phyloP scores from a whole-genome alignment of 23 red algal genomes.

The Gracilaria caudata region DNA sequence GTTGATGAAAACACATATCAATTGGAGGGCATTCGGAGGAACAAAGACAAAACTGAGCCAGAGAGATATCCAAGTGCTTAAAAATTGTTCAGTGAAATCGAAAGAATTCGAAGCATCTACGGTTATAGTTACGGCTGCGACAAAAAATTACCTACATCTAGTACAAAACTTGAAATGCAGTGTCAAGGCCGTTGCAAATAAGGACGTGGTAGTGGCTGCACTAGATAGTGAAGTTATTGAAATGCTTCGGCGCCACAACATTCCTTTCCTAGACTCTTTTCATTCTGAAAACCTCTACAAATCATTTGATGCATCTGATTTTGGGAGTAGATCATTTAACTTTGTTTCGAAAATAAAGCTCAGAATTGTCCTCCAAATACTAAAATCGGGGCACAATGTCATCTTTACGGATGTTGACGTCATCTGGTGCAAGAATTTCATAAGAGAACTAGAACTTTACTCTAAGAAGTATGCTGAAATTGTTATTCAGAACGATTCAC shows the following conservation, averaged over 20 bases:
- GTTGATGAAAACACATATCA: too few relatives aligned
- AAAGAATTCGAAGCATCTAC: background rate
- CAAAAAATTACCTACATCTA: background rate
- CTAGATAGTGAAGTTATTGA: background rate
- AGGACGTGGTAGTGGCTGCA: background rate
- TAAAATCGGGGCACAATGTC: background rate
- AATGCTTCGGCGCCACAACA: background rate
- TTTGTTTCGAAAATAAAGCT: slow-evolving; percentile 11
- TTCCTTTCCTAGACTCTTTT: background rate
- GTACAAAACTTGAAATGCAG: background rate
- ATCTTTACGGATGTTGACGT: background rate
- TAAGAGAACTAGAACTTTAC: background rate
- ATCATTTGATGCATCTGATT: background rate
- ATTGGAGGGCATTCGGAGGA: too few relatives aligned
- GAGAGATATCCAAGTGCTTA: background rate
- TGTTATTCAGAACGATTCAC: slow-evolving; percentile 1
- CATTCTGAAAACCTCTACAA: background rate
- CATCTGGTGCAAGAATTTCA: background rate
- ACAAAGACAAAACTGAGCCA: too few relatives aligned
- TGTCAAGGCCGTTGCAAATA: background rate
- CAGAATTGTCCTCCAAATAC: background rate
- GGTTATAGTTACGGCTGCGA: background rate
- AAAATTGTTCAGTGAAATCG: background rate
- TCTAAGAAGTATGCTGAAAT: background rate
- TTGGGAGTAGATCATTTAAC: background rate